Conservation (phyloP, 805 yeast genomes). For the Candida corydali region DNA sequence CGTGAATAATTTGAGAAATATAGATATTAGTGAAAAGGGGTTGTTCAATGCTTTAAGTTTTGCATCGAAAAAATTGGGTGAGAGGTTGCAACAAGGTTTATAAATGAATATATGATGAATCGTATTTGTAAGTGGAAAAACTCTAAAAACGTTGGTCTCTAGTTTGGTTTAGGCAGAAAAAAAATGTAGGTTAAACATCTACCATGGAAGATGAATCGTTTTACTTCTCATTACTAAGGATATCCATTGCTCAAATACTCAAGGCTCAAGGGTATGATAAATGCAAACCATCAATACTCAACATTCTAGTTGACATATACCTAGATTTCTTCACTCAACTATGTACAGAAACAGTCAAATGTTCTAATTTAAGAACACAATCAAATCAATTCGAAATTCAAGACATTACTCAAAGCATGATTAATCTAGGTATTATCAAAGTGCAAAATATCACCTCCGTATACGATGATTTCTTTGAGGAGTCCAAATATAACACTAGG, state of each 20-base stretch:
- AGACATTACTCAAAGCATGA: slow-evolving; percentile 71
- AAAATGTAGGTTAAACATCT: no score
- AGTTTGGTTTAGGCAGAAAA: no score
- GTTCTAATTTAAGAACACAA: slow-evolving; percentile 42
- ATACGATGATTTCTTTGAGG: slow-evolving; percentile 5
- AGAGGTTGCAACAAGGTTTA: slow-evolving; percentile 44
- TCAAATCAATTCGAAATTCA: slow-evolving; percentile 47
- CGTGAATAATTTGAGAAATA: slow-evolving; percentile 46
- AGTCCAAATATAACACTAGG: slow-evolving; percentile 23
- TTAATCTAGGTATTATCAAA: slow-evolving; percentile 55
- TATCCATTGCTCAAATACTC: slow-evolving; percentile 52
- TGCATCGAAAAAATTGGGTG: slow-evolving; percentile 67
- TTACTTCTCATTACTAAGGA: slow-evolving; percentile 33
- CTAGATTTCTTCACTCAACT: slow-evolving; percentile 58
- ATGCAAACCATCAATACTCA: slow-evolving; percentile 66
- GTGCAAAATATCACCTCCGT: slow-evolving; percentile 6
- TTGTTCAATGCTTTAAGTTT: slow-evolving; percentile 81
- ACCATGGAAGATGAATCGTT: slow-evolving; percentile 40
- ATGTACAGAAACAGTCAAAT: slow-evolving; percentile 43
- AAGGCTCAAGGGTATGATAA: slow-evolving; percentile 82
- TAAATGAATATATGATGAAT: no score
- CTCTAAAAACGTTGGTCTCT: no score
- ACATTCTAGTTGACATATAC: slow-evolving; percentile 73
- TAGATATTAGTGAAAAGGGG: slow-evolving; percentile 71
- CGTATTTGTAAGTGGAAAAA: no score